phyloP scores from a whole-genome alignment of 768 basidiomycete genomes.

The Calvatia gigantea region DNA sequence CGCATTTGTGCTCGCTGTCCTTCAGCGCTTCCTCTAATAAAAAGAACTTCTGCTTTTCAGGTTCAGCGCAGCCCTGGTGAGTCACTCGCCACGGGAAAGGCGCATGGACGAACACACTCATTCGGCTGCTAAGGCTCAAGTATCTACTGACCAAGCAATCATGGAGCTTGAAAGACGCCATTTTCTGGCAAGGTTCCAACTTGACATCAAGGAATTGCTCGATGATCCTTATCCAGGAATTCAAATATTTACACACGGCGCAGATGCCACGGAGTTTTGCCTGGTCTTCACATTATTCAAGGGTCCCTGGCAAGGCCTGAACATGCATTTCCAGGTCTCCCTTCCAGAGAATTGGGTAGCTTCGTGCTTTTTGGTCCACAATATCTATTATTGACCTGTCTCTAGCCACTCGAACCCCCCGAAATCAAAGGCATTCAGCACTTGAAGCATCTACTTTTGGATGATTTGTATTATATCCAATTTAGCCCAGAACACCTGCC shows the following conservation, averaged over 20 bases:
- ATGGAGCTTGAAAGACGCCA: too few relatives aligned
- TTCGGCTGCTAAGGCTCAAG: too few relatives aligned
- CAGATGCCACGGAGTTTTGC: conserved; percentile 37
- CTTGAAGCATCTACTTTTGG: too few relatives aligned
- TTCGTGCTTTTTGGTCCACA: not conserved
- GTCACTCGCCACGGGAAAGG: too few relatives aligned
- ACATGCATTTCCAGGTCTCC: conserved; percentile 37
- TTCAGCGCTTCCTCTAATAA: too few relatives aligned
- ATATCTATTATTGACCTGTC: not conserved
- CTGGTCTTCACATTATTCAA: conserved; percentile 40
- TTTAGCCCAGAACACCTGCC: too few relatives aligned
- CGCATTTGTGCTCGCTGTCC: too few relatives aligned
- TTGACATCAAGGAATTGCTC: conserved; percentile 38
- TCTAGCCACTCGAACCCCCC: conserved; percentile 35
- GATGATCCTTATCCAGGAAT: conserved; percentile 43
- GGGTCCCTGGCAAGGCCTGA: conserved; percentile 41
- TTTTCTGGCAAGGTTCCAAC: conserved; percentile 32
- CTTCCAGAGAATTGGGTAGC: conserved; percentile 35
- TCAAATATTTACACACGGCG: conserved; percentile 37
- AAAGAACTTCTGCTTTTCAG: too few relatives aligned
- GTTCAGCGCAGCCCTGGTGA: too few relatives aligned
- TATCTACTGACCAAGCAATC: too few relatives aligned
- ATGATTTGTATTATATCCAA: too few relatives aligned
- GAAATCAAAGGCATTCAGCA: not conserved
- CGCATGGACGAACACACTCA: too few relatives aligned